phyloP scores from a whole-genome alignment of 306 rosid species.

The Prunus padus region DNA sequence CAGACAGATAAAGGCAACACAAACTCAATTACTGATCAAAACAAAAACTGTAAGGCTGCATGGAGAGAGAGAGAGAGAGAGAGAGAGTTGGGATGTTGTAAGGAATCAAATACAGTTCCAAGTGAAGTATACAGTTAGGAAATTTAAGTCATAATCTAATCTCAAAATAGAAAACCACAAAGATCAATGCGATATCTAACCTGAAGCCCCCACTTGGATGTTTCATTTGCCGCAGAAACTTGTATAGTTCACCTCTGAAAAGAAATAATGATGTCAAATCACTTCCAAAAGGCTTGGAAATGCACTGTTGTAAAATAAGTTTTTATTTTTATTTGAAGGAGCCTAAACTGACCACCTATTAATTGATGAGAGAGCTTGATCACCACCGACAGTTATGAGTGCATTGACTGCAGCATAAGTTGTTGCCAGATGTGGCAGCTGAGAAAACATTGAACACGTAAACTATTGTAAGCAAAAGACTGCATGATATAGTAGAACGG shows the following conservation, averaged over 20 bases:
- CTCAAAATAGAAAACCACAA: slow-evolving; percentile 16
- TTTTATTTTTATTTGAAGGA: slow-evolving; percentile 13
- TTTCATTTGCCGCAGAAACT: slow-evolving; percentile 72
- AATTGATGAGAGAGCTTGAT: slow-evolving; percentile 71
- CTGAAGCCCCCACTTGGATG: slow-evolving; percentile 84
- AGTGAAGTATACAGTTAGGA: background rate
- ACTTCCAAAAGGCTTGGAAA: slow-evolving; percentile 23
- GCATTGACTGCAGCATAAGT: slow-evolving; percentile 93
- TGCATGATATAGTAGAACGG: background rate
- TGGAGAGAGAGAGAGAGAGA: background rate
- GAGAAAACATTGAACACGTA: slow-evolving; percentile 25
- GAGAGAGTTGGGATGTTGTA: no score
- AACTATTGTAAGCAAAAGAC: background rate
- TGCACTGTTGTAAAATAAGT: slow-evolving; percentile 5
- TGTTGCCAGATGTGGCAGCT: slow-evolving; percentile 98
- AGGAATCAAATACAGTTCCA: background rate
- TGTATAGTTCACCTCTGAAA: slow-evolving; percentile 59
- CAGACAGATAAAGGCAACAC: background rate
- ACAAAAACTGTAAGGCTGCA: background rate
- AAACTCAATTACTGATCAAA: background rate
- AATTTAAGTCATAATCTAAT: background rate
- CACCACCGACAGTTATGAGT: slow-evolving; percentile 75
- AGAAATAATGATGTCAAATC: slow-evolving; percentile 24
- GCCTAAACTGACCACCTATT: slow-evolving; percentile 78
- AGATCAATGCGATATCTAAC: slow-evolving; percentile 40